Conservation (phyloP, 768 basidiomycete species). For the Tephrocybe sp. region DNA sequence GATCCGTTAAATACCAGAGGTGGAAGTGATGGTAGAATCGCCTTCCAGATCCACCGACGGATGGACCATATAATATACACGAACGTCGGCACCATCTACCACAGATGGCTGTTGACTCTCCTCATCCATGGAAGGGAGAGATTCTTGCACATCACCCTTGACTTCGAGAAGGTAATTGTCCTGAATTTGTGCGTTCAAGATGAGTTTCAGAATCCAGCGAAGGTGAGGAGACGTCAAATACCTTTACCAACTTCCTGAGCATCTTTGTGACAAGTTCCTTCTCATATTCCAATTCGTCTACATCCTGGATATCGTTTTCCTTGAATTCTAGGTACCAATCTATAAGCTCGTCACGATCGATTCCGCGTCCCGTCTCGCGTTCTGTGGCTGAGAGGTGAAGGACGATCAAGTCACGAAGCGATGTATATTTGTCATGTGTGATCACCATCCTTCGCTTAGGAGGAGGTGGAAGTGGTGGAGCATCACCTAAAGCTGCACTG, state of each 20-base stretch:
- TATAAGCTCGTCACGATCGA: slow-evolving; percentile 89
- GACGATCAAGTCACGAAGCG: slow-evolving; percentile 86
- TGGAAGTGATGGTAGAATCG: slow-evolving; percentile 43
- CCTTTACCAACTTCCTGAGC: slow-evolving; percentile 88
- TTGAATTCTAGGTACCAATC: slow-evolving; percentile 95
- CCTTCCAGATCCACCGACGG: slow-evolving; percentile 78
- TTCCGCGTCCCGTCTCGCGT: slow-evolving; percentile 68
- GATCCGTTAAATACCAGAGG: slow-evolving; percentile 13
- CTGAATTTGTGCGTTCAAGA: slow-evolving; percentile 43
- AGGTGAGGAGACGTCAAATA: slow-evolving; percentile 29
- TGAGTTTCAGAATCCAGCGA: slow-evolving; percentile 9
- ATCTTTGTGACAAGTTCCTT: slow-evolving; percentile 90
- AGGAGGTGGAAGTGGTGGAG: slow-evolving; percentile 39
- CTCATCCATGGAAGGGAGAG: slow-evolving; percentile 65
- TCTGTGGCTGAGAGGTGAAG: slow-evolving; percentile 80
- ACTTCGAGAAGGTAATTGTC: slow-evolving; percentile 86
- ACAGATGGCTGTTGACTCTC: slow-evolving; percentile 53
- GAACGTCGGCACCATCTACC: slow-evolving; percentile 56
- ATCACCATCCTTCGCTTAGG: slow-evolving; percentile 84
- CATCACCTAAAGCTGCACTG: slow-evolving; percentile 35
- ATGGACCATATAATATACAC: slow-evolving; percentile 89
- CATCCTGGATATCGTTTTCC: slow-evolving; percentile 79
- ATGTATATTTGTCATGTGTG: slow-evolving; percentile 94
- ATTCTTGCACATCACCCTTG: slow-evolving; percentile 80
- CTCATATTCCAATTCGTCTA: slow-evolving; percentile 89